Base-by-base conservation (phyloP, 2,329 filamentous ascomycete genomes). In the Aspergillus sp. region DNA sequence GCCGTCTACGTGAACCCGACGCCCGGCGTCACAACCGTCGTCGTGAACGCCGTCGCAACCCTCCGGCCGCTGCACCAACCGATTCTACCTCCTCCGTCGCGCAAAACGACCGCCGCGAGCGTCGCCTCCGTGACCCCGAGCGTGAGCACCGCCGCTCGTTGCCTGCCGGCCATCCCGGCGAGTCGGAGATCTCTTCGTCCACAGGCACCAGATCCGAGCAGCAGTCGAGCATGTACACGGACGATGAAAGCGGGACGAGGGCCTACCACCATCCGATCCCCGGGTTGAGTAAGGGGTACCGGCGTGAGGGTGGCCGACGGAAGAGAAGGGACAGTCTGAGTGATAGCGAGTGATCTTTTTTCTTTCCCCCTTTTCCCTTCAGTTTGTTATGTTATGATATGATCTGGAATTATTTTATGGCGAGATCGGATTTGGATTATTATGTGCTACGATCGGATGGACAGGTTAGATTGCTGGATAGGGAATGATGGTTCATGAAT, bases 241-340 rank as follows among this genome's bases (percentile, higher is more conserved):
- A 73, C 27, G 62, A 69, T 2, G 67, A 67, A 4, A 67, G 67
- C 0, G 75, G 76, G 7, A 78, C 75, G 8, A 78, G 76, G 61
- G 70, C 68, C 42, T 81, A 81, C 55, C 73, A 75, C 28, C 77
- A 78, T 62, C 72, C 77, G 6, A 76, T 81, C 42, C 77, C 78
- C 0, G 76, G 74, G 0, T 53, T 80, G 55, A 76, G 69, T 48
- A 67, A 68, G 52, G 68, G 67, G 7, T 70, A 70, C 46, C 61
- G 67, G 7, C 65, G 67, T 29, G 64, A 66, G 33, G 59, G 58
- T 8, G 57, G 59, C 12, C 57, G 59, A n/a, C 66, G 72, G 34
- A 64, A 67, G 12, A 61, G 75, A 40, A 68, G 75, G 50, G 76
- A 78, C 52, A 76, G 73, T 57, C 58, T 79, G 62, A 78, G 75